Conservation (phyloP, 2,329 filamentous ascomycete genomes). For the Myriosclerotinia duriaeana region DNA sequence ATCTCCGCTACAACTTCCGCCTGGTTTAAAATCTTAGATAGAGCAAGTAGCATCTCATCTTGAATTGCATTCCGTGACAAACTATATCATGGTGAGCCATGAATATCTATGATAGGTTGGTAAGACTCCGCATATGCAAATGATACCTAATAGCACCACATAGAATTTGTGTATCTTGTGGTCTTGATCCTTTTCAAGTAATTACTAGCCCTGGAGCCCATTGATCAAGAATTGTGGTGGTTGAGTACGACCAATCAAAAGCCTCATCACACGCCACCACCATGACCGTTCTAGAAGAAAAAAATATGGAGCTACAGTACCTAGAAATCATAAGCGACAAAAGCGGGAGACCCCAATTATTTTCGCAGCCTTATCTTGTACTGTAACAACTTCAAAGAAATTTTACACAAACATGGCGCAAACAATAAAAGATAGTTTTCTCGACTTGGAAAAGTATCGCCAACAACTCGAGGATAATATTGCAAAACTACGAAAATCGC, state of each 20-base stretch:
- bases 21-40: too few relatives aligned
- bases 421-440: constrained; percentile 46
- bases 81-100: neutral
- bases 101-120: neutral
- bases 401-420: constrained; percentile 33
- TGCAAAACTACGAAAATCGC: constrained; percentile 67
- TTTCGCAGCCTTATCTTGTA: neutral
- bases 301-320: neutral
- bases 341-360: neutral
- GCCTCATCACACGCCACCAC: neutral
- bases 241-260: neutral
- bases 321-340: neutral
- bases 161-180: too few relatives aligned
- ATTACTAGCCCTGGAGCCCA: too few relatives aligned
- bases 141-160: neutral
- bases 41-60: neutral
- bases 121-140: neutral
- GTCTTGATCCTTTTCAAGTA: too few relatives aligned
- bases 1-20: too few relatives aligned
- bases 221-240: neutral
- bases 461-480: constrained; percentile 74
- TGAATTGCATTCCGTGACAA: neutral
- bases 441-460: constrained; percentile 73
- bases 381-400: neutral
- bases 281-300: neutral